These are phyloP conservation scores for Aspergillus ellipticus DNA, from an alignment of 495 filamentous ascomycete species.

Conservation along the genomic window DNA sequence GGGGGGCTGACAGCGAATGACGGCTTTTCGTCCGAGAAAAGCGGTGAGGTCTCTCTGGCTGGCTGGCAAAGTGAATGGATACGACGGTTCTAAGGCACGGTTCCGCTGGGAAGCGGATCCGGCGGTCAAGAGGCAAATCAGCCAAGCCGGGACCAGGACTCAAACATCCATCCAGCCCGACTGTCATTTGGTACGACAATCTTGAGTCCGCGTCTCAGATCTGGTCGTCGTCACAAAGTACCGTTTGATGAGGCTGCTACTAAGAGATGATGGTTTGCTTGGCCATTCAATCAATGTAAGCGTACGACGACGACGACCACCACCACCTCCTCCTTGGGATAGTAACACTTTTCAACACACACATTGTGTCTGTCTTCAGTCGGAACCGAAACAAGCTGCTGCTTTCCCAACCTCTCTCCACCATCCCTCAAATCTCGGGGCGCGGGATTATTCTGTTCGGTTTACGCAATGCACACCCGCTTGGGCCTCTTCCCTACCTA, in stretches of 20 bases:
- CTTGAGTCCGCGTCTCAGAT: neutral
- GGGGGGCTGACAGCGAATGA: slow-evolving; percentile 15
- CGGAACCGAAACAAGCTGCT: too few species aligned
- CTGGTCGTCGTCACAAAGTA: neutral
- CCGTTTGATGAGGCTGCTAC: neutral
- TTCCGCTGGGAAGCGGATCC: slow-evolving; percentile 2
- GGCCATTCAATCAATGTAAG: too few species aligned
- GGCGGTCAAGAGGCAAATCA: slow-evolving; percentile 4
- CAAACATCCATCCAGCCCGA: neutral
- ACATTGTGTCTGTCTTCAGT: too few species aligned
- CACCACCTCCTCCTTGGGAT: too few species aligned
- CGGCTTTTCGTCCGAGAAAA: slow-evolving; percentile 6
- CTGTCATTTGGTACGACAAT: neutral
- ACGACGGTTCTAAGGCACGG: neutral
- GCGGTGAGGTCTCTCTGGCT: slow-evolving; percentile 16
- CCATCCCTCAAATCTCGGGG: neutral
- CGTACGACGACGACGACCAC: too few species aligned
- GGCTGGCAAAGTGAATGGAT: neutral
- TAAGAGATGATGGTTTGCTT: neutral
- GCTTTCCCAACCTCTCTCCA: neutral
- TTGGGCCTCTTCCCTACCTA: slow-evolving; percentile 6
- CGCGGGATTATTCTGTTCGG: neutral
- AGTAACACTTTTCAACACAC: too few species aligned
- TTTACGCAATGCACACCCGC: slow-evolving; percentile 14
- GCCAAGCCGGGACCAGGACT: neutral